These are phyloP conservation scores for Coniochaeta sp. DNA, from an alignment of 2,329 filamentous ascomycete genomes.

Conservation along the genomic window DNA sequence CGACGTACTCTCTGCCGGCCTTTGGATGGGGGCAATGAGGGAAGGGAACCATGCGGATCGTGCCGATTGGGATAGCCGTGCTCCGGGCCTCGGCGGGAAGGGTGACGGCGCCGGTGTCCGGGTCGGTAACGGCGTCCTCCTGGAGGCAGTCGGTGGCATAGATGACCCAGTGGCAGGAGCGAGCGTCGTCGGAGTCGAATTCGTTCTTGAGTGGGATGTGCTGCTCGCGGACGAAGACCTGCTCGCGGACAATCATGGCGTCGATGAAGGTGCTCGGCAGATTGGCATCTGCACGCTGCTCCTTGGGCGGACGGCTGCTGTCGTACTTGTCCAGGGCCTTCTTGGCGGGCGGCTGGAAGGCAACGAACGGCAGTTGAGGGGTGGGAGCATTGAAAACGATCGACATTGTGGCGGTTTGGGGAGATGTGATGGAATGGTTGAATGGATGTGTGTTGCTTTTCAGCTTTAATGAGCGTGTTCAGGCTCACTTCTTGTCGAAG, in stretches of 20 bases:
- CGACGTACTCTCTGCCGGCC: slow-evolving; percentile 39
- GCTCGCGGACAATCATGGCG: slow-evolving; percentile 53
- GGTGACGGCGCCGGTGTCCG: slow-evolving; percentile 29
- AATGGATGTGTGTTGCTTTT: too few relatives aligned
- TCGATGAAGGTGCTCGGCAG: slow-evolving; percentile 52
- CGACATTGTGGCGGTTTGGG: slow-evolving; percentile 27
- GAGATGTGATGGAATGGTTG: not conserved
- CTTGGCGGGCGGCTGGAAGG: slow-evolving; percentile 26
- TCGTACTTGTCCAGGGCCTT: slow-evolving; percentile 37
- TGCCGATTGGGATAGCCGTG: slow-evolving; percentile 54
- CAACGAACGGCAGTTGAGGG: not conserved
- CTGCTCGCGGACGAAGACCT: slow-evolving; percentile 56
- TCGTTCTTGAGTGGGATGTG: slow-evolving; percentile 57
- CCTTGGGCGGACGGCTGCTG: slow-evolving; percentile 22
- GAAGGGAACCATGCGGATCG: slow-evolving; percentile 74
- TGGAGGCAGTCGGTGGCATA: slow-evolving; percentile 49
- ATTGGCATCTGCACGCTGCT: slow-evolving; percentile 3
- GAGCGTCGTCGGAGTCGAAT: slow-evolving; percentile 70
- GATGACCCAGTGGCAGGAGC: slow-evolving; percentile 81
- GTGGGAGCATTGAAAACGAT: slow-evolving; percentile 35
- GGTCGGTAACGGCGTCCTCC: slow-evolving; percentile 24
- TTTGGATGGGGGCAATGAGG: slow-evolving; percentile 61
- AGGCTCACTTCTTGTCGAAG: too few relatives aligned
- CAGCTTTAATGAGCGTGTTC: too few relatives aligned
- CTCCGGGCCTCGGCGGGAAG: slow-evolving; percentile 36